phyloP scores from a whole-genome alignment of 257 asterid genomes.

The Handroanthus guayacan region DNA sequence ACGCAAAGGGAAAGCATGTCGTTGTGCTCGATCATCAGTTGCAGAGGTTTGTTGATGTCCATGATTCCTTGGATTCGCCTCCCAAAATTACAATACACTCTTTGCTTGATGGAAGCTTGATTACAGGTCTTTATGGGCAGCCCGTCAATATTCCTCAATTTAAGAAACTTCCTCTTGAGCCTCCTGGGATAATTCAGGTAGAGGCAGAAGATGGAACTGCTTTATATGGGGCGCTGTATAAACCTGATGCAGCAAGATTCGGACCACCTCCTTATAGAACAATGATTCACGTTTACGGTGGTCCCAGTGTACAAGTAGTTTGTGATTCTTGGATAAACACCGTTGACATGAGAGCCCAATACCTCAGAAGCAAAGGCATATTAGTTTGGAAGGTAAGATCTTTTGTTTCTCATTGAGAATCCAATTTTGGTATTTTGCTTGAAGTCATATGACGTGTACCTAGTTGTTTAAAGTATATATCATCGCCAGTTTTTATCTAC shows the following conservation, averaged over 20 bases:
- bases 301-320: constrained; percentile 87
- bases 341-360: constrained; percentile 96
- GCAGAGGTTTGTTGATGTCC: constrained; percentile 78
- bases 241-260: constrained; percentile 70
- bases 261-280: constrained; percentile 97
- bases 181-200: constrained; percentile 69
- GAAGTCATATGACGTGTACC: constrained; percentile 9
- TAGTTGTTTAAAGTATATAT: background rate
- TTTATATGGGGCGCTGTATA: constrained; percentile 81
- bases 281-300: constrained; percentile 95
- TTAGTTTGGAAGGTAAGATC: constrained; percentile 90
- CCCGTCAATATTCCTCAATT: constrained; percentile 52
- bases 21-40: constrained; percentile 90
- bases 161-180: constrained; percentile 63
- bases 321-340: constrained; percentile 85
- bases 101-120: constrained; percentile 67
- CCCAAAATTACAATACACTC: constrained; percentile 74
- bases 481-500: constrained; percentile 33
- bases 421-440: constrained; percentile 12
- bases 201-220: constrained; percentile 79
- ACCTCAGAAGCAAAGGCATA: constrained; percentile 81
- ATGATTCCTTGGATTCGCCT: constrained; percentile 76
- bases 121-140: constrained; percentile 68
- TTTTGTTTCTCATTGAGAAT: constrained; percentile 12
- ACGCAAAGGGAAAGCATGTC: constrained; percentile 77